A percentile compares a stretch with the other conserved stretches of the same genome.
These are phyloP conservation scores for Venturia asperata DNA, from an alignment of 2,329 filamentous ascomycete species.

Conservation along the genomic window DNA sequence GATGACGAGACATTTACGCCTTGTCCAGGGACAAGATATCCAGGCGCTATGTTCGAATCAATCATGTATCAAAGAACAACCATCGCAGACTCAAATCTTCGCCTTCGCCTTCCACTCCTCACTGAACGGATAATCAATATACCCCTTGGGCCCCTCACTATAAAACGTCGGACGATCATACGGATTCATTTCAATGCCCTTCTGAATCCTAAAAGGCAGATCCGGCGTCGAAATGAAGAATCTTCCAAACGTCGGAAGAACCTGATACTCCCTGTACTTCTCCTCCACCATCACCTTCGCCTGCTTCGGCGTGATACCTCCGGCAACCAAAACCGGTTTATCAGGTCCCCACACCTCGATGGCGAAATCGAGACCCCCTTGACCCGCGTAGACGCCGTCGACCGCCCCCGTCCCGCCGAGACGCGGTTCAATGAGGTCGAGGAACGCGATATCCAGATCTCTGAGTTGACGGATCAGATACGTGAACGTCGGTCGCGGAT, in stretches of 20 bases:
- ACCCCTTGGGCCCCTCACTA: constrained; percentile 31
- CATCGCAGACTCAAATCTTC: background rate
- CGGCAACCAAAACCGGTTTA: constrained; percentile 34
- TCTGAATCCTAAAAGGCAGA: constrained; percentile 39
- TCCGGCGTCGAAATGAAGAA: constrained; percentile 46
- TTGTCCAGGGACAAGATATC: too few relatives aligned
- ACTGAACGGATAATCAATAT: constrained; percentile 37
- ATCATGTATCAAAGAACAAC: too few relatives aligned
- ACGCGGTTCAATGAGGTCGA: constrained; percentile 56
- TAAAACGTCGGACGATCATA: constrained; percentile 45
- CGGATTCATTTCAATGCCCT: constrained; percentile 37
- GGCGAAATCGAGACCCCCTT: constrained; percentile 24
- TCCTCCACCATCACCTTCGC: constrained; percentile 33
- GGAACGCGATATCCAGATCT: constrained; percentile 49
- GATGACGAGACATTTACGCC: too few relatives aligned
- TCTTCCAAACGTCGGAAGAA: constrained; percentile 42
- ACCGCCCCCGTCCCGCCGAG: constrained; percentile 38
- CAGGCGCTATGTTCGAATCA: too few relatives aligned
- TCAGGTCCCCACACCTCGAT: constrained; percentile 19
- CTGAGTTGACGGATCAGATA: constrained; percentile 49
- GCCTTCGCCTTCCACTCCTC: background rate
- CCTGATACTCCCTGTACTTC: constrained; percentile 37
- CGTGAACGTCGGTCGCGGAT: constrained; percentile 57
- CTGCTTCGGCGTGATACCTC: constrained; percentile 36
- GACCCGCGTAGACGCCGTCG: constrained; percentile 32